These are phyloP conservation scores for Colletotrichum lupini DNA, from an alignment of 2,329 filamentous ascomycete species.

Conservation along the genomic window DNA sequence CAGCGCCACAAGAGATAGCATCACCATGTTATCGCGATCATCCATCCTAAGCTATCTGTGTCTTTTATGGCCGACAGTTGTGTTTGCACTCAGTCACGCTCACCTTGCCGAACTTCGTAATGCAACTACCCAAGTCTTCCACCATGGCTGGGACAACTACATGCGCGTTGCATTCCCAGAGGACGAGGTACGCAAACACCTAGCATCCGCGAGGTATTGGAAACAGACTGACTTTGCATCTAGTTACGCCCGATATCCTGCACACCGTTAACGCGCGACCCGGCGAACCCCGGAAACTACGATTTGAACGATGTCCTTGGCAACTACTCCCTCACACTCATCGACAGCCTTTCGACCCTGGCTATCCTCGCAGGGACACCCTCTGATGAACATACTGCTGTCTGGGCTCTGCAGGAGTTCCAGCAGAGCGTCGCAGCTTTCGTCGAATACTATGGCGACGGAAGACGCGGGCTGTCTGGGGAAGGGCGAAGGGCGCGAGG, in stretches of 20 bases:
- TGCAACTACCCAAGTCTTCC: slow-evolving; percentile 84
- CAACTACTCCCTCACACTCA: slow-evolving; percentile 95
- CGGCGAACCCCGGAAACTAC: slow-evolving; percentile 80
- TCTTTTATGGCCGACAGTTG: slow-evolving; percentile 52
- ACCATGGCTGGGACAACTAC: slow-evolving; percentile 96
- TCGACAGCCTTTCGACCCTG: slow-evolving; percentile 94
- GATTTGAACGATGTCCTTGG: slow-evolving; percentile 95
- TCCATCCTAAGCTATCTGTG: slow-evolving; percentile 40
- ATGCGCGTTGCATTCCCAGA: slow-evolving; percentile 95
- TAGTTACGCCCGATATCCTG: slow-evolving; percentile 89
- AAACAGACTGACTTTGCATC: slow-evolving; percentile 25
- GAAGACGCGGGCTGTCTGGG: slow-evolving; percentile 74
- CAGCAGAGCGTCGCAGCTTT: slow-evolving; percentile 82
- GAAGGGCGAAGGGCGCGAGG: slow-evolving; percentile 79
- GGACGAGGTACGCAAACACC: slow-evolving; percentile 74
- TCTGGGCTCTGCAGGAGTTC: slow-evolving; percentile 77
- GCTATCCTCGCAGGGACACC: slow-evolving; percentile 88
- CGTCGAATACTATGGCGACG: slow-evolving; percentile 88
- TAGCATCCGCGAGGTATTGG: not conserved
- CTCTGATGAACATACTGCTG: slow-evolving; percentile 62
- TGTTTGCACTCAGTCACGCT: slow-evolving; percentile 64
- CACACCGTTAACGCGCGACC: slow-evolving; percentile 84
- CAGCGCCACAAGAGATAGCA: slow-evolving; percentile 21
- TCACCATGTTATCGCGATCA: slow-evolving; percentile 39
- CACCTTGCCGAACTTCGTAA: slow-evolving; percentile 66